Evolutionary conservation across 2,329 filamentous ascomycete genomes (phyloP), one percentile per base, ranked within the genome.

Genomic region (Trichoderma koningii): DNA sequence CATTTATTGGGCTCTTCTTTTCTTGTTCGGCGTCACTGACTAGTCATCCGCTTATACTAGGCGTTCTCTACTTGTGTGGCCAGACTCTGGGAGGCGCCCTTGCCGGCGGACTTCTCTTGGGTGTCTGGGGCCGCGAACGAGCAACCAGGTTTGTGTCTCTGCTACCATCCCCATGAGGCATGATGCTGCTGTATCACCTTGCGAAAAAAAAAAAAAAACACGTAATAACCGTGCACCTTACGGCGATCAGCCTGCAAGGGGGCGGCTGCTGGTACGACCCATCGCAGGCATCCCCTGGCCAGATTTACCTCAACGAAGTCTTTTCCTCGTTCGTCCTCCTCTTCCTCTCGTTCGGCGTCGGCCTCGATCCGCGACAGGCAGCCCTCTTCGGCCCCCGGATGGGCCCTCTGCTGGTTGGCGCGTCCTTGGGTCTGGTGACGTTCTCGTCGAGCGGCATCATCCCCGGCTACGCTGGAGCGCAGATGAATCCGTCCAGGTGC

Each of bases 351-450:
- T 85, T 83, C 67, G 82, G 83, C 1, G 79, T 83, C 12, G 83
- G 82, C 17, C 74, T 85, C 5, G 83, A 85, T 70, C 83, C 83
- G 2, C 74, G 82, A 3, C 82, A 85, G 68, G 76, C 76, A 1
- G 72, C 77, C 19, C 71, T 82, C 3, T 83, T 82, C 68, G 83
- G 82, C 0, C 81, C 80, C 5, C 78, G 81, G 0, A 71, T 83
- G 1, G 78, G 78, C 0, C 82, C 83, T 0, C 75, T 83, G 30
- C 72, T 85, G 10, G 81, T 84, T 17, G 79, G 82, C 7, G 64
- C 79, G 15, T 72, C 73, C 0, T 66, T 80, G 12, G 79, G 76
- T 0, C 60, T 79, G 5, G 67, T 76, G 3, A 71, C 72, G 0
- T 78, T 79, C 66, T 71, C 75, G 3, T 77, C 77, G 7, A 76